phyloP scores from a whole-genome alignment of 139 green algal genomes.

The Volvox africanus region DNA sequence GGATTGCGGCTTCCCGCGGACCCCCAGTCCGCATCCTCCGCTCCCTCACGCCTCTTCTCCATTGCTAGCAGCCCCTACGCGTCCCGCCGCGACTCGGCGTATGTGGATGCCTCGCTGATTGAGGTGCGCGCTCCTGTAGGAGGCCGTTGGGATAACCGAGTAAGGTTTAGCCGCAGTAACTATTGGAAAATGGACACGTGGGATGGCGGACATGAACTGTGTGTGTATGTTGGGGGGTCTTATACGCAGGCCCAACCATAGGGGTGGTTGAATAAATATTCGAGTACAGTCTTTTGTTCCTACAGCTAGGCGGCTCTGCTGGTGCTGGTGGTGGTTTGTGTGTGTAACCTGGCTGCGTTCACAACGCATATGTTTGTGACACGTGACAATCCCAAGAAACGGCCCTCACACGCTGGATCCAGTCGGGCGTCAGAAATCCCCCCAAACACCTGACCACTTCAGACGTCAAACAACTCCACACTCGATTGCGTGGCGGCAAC shows the following conservation, averaged over 20 bases:
- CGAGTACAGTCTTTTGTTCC: too few relatives aligned
- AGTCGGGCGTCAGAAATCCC: background rate
- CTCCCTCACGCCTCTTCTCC: conserved; percentile 40
- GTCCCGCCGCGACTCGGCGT: conserved; percentile 70
- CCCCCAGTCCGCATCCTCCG: background rate
- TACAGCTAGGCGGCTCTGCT: too few relatives aligned
- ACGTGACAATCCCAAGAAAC: too few relatives aligned
- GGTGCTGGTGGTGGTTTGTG: too few relatives aligned
- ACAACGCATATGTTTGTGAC: too few relatives aligned
- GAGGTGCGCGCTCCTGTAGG: conserved; percentile 64
- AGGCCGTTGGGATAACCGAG: too few relatives aligned
- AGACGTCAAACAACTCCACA: background rate
- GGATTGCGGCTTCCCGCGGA: conserved; percentile 12
- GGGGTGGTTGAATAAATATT: background rate
- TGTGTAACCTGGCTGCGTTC: too few relatives aligned
- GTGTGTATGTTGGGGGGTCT: background rate
- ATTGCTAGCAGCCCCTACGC: conserved; percentile 79
- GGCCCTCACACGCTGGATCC: too few relatives aligned
- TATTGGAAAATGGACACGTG: too few relatives aligned
- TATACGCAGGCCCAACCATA: background rate
- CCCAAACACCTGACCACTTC: too few relatives aligned
- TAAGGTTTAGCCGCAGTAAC: too few relatives aligned
- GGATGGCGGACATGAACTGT: background rate
- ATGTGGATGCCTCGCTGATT: conserved; percentile 81
- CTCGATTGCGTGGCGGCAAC: background rate